Percentiles rank a stretch among this genome's conserved stretches.
These are phyloP conservation scores for Allantophomopsis lycopodina DNA, from an alignment of 2,329 filamentous ascomycete species.

Conservation along the genomic window DNA sequence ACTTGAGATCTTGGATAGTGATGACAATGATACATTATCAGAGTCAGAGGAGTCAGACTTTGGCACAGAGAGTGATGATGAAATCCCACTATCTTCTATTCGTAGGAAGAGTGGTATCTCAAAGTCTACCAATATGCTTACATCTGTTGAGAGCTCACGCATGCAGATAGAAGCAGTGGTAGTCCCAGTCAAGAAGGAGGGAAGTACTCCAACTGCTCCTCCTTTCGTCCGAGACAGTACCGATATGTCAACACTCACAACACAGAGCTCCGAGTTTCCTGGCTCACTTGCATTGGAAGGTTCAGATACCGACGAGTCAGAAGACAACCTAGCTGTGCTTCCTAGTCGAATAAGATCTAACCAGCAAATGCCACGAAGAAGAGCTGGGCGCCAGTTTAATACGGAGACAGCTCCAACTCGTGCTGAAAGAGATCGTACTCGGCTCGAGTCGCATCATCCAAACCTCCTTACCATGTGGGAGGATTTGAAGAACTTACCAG, in stretches of 20 bases:
- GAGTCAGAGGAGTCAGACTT: slow-evolving; percentile 4
- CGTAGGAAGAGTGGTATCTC: neutral
- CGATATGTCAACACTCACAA: no score
- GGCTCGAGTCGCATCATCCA: slow-evolving; percentile 66
- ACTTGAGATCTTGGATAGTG: slow-evolving; percentile 5
- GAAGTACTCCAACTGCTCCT: no score
- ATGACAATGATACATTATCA: slow-evolving; percentile 1
- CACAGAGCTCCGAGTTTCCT: no score
- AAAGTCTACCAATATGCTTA: no score
- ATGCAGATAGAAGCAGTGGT: no score
- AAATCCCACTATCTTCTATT: slow-evolving; percentile 3
- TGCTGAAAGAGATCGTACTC: slow-evolving; percentile 37
- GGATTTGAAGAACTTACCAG: slow-evolving; percentile 52
- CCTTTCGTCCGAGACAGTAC: no score
- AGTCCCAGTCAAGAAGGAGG: no score
- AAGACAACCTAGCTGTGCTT: no score
- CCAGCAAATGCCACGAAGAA: neutral
- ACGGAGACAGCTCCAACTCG: slow-evolving; percentile 21
- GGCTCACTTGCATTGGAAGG: no score
- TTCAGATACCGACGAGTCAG: no score
- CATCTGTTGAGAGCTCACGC: no score
- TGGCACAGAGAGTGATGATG: slow-evolving; percentile 12
- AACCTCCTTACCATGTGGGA: slow-evolving; percentile 76
- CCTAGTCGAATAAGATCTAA: no score
- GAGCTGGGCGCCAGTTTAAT: slow-evolving; percentile 6